Evolutionary conservation across 2,329 filamentous ascomycete genomes (phyloP), one percentile per base, ranked within the genome.

Genomic region (Tolypocladium guangdongense): DNA sequence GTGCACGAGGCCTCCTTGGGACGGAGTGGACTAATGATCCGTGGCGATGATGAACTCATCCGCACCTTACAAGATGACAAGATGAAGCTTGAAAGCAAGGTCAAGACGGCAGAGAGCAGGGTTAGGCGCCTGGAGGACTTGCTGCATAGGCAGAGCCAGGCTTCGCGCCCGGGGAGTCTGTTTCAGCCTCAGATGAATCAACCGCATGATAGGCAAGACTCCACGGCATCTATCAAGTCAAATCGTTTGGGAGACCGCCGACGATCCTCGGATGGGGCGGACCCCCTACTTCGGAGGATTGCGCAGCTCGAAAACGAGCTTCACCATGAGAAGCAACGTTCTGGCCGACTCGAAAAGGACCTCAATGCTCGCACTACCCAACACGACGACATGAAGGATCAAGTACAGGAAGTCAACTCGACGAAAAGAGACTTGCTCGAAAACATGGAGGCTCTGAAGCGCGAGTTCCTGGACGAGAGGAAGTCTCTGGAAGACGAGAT

Each of bases 361-460:
- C 78, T 87, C 3, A 76, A 79, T 52, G 71, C 74, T 3, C 78
- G 78, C 51, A 74, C 66, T 58, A 81, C 75, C 50, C 79, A 77
- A 59, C 81, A 81, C 64, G 79, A 74, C 60, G 78, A 82, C 61
- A 81, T 80, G 64, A 84, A 79, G 72, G 80, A 75, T 63, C 85
- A 84, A 62, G 80, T 96, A 56, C 83, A 93, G 58, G 92, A 97
- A 67, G 88, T 83, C 7, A 89, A 93, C 61, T 91, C 89, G 3
- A 96, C 88, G 1, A 99, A 99, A 68, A 87, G 88, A 61, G 93
- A 97, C 67, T 81, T 99, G 11, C 83, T 99, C 71, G 86, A 89
- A 59, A 99, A 99, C 64, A 89, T 99, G 73, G 90, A 97, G 64
- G 86, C 91, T 14, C 81, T 95, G 59, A 90, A 96, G 68, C 83